These are phyloP conservation scores for Claviceps pazoutovae DNA, from an alignment of 2,329 filamentous ascomycete genomes.

Conservation along the genomic window DNA sequence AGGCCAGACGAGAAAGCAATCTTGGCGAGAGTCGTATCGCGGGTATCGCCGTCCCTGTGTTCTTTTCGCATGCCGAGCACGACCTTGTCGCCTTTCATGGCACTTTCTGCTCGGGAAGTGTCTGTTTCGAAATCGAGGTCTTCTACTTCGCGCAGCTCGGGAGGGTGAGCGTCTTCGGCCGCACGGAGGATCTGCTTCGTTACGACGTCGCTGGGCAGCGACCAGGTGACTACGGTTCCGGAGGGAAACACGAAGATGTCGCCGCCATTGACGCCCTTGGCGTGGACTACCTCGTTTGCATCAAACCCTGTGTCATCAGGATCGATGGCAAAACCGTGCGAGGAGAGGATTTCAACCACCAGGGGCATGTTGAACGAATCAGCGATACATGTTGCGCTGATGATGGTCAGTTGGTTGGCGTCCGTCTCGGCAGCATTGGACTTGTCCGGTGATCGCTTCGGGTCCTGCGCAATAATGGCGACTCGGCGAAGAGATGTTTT, in stretches of 20 bases:
- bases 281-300: conserved; percentile 48
- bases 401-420: conserved; percentile 27
- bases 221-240: conserved; percentile 87
- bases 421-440: conserved; percentile 10
- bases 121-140: conserved; percentile 81
- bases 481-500: conserved; percentile 73
- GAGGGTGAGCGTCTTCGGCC: conserved; percentile 57
- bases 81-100: conserved; percentile 77
- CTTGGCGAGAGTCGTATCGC: conserved; percentile 65
- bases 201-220: conserved; percentile 62
- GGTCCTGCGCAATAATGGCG: conserved; percentile 67
- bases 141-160: conserved; percentile 64
- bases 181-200: conserved; percentile 62
- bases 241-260: conserved; percentile 96
- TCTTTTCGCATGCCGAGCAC: conserved; percentile 65
- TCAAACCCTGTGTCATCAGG: conserved; percentile 49
- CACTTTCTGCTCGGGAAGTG: conserved; percentile 54
- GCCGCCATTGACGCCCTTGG: conserved; percentile 48
- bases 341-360: conserved; percentile 42
- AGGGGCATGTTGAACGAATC: conserved; percentile 50
- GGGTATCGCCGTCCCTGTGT: conserved; percentile 26
- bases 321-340: conserved; percentile 47
- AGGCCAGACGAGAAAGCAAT: conserved; percentile 93
- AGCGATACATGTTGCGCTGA: conserved; percentile 48
- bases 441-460: conserved; percentile 24